Evolutionary conservation across 2,329 filamentous ascomycete genomes (phyloP), one percentile per base, ranked within the genome.

Genomic region (Whalleya microplaca): DNA sequence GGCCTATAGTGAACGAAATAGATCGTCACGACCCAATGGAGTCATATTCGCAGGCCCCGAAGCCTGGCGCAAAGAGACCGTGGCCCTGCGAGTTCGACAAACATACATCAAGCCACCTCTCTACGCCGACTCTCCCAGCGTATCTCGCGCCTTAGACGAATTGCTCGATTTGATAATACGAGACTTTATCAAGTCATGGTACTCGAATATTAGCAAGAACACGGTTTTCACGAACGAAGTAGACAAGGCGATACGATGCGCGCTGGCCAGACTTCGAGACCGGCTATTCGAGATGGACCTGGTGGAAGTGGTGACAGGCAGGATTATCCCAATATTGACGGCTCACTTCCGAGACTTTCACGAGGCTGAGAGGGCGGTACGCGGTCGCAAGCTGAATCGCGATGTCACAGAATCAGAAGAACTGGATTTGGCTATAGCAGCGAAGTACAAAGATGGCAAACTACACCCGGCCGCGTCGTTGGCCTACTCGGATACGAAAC

Each of bases 331-430:
- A 12, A 86, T 98, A 56, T 73, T 99, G 64, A 98, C 94, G 27
- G 82, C 85, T 9, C 95, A 99, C 73, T 85, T 99, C 66, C 90
- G 85, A 64, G 91, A 96, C 64, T 96, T 96, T 66, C 91, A 93
- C 72, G 87, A 95, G 63, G 95, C 95, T 0, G 95, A 99, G 76
- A 85, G 89, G 55, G 84, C 86, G 8, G 91, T 99, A 10, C 85
- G 94, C 51, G 96, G 96, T 12, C 90, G 87, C 71, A 91, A 96
- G 73, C 79, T 98, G 54, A 95, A 92, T 66, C 86, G 91, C 50
- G 92, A 89, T 63, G 87, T 99, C 53, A 98, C 96, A 2, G 95
- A 99, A 75, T 96, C 93, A 0, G 94, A 97, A 70, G 95, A 99
- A 80, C 79, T 99, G 66, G 93, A 98, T 73, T 80, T 96, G 64